Evolutionary conservation across 2,329 filamentous ascomycete genomes (phyloP).

Genomic region (Phaeosphaeriaceae sp.): DNA sequence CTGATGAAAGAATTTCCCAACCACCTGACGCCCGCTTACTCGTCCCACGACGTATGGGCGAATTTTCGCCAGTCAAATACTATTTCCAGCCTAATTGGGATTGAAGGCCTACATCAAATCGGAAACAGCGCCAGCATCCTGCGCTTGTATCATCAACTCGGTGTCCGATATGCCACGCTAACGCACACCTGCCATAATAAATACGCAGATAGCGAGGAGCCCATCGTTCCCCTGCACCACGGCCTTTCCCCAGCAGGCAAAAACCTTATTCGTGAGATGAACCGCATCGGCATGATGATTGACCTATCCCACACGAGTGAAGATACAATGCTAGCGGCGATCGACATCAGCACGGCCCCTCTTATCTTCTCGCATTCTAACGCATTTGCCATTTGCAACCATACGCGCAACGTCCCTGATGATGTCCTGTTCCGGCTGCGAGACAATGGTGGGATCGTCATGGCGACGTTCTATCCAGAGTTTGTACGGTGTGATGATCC

Average conservation of each 20-base stretch:
- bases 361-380: slow-evolving; percentile 50
- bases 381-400: slow-evolving; percentile 77
- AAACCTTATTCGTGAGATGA: too few relatives aligned
- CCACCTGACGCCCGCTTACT: slow-evolving; percentile 53
- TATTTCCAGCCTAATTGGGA: slow-evolving; percentile 18
- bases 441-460: slow-evolving; percentile 73
- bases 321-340: too few relatives aligned
- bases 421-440: slow-evolving; percentile 78
- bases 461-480: slow-evolving; percentile 85
- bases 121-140: slow-evolving; percentile 79
- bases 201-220: slow-evolving; percentile 69
- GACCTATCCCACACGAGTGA: too few relatives aligned
- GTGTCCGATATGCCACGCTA: slow-evolving; percentile 83
- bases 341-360: slow-evolving; percentile 36
- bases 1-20: slow-evolving; percentile 67
- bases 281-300: too few relatives aligned
- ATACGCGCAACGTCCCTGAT: slow-evolving; percentile 88
- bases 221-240: slow-evolving; percentile 31
- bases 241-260: slow-evolving; percentile 50
- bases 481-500: slow-evolving; percentile 56
- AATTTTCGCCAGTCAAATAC: slow-evolving; percentile 26
- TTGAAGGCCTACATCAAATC: slow-evolving; percentile 81
- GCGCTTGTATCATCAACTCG: slow-evolving; percentile 74
- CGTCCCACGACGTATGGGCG: too few relatives aligned
- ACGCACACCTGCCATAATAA: slow-evolving; percentile 92